Base-by-base conservation (phyloP, 2,329 filamentous ascomycete species). In the Dryadomyces sulphureus region DNA sequence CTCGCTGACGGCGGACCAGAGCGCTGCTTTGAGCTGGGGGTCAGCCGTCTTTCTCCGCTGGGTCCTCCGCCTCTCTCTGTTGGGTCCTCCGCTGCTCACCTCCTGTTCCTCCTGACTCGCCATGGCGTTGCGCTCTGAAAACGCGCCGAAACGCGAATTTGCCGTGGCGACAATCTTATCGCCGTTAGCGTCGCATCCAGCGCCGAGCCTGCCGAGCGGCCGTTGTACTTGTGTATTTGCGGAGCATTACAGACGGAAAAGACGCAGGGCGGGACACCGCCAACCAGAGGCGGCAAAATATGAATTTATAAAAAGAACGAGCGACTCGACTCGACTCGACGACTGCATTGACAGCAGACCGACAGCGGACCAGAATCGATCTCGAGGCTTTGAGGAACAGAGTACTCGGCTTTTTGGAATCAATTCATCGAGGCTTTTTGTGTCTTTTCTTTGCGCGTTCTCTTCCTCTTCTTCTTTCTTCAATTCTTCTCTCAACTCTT, bases 1-100 rank as follows among this genome's bases (percentile, higher is more conserved):
- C 59, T 87, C 84, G 53, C 86, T 85, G 49, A 94, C 76, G 21
- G 80, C 76, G 57, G 82, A 82, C 87, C 87, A 94, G 21, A 94
- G 75, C 14, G 84, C 83, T 32, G 84, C 79, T 68, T 93, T 93
- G 56, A 92, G 75, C 52, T 81, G 25, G 4, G 7, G 7, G 24
- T 41, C 9, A 19, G 39, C 20, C 6, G 16, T 5, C 4, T 20
- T n/a, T n/a, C n/a, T n/a, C n/a, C n/a, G n/a, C n/a, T n/a, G n/a
- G n/a, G n/a, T n/a, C n/a, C n/a, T n/a, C n/a, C n/a, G n/a, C n/a
- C n/a, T n/a, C n/a, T n/a, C n/a, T n/a, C n/a, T n/a, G n/a, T n/a
- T n/a, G n/a, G n/a, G n/a, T n/a, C n/a, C n/a, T n/a, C n/a, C n/a
- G n/a, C n/a, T n/a, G 25, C 50, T 8, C 49, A 57, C 58, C 50